Evolutionary conservation across 768 basidiomycete species (phyloP).

Genomic region (Psilocybe azurescens): DNA sequence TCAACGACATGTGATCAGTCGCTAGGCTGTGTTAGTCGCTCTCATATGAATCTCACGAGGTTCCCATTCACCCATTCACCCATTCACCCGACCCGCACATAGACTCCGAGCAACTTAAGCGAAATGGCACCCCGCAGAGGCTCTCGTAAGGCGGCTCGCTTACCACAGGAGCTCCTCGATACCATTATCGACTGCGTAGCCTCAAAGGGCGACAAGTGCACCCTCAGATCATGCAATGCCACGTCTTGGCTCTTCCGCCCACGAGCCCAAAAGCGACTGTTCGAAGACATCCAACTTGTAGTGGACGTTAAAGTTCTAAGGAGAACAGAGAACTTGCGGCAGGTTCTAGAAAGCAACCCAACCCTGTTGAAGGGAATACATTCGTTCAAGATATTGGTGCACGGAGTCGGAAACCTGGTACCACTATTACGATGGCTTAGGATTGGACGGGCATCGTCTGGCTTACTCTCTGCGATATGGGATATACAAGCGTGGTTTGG

Average conservation of each 20-base stretch:
- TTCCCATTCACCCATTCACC: too few species aligned
- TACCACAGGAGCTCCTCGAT: too few species aligned
- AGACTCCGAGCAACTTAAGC: too few species aligned
- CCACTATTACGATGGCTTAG: neutral
- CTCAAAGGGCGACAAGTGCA: neutral
- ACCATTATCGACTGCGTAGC: neutral
- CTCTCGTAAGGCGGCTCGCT: too few species aligned
- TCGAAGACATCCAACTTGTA: neutral
- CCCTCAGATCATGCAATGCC: neutral
- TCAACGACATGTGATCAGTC: too few species aligned
- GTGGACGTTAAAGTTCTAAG: neutral
- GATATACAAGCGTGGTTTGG: neutral
- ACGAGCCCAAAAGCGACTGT: neutral
- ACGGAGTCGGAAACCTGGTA: neutral
- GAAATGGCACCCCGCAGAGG: too few species aligned
- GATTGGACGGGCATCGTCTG: neutral
- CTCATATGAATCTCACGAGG: too few species aligned
- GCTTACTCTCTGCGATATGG: neutral
- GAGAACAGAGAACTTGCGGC: neutral
- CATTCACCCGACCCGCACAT: too few species aligned
- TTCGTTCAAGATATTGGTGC: neutral
- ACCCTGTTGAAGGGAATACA: neutral
- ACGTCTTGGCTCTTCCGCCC: neutral
- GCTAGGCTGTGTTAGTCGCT: too few species aligned
- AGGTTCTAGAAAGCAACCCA: neutral